Percentiles rank a stretch among this genome's conserved stretches.
phyloP scores from a whole-genome alignment of 2,329 filamentous ascomycete genomes.

The Leptographium radiaticola region DNA sequence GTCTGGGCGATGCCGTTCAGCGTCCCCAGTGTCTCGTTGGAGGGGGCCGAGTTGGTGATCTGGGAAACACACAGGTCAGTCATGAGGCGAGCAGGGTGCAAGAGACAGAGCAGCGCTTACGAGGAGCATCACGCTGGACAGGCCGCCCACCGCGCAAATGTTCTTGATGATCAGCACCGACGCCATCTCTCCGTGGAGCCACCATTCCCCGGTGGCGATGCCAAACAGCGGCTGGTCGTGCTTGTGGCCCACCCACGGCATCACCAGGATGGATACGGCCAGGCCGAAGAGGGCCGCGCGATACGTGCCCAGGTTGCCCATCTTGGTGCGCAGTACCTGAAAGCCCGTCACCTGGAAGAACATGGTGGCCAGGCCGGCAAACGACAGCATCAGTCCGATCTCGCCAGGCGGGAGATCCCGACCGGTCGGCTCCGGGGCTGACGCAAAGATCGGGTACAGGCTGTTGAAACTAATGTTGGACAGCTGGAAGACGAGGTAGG shows the following conservation, averaged over 20 bases:
- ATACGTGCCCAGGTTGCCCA: slow-evolving; percentile 82
- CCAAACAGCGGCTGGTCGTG: slow-evolving; percentile 43
- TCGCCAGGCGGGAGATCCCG: slow-evolving; percentile 62
- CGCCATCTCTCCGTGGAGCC: slow-evolving; percentile 73
- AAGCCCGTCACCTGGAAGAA: slow-evolving; percentile 82
- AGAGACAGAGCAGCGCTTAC: slow-evolving; percentile 29
- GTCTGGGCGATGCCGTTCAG: slow-evolving; percentile 92
- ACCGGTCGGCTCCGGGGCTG: slow-evolving; percentile 61
- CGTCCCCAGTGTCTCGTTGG: slow-evolving; percentile 72
- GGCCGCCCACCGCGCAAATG: slow-evolving; percentile 73
- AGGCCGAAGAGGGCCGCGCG: slow-evolving; percentile 66
- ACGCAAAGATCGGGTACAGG: slow-evolving; percentile 84
- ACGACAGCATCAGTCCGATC: slow-evolving; percentile 74
- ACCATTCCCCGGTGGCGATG: slow-evolving; percentile 47
- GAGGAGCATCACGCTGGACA: slow-evolving; percentile 79
- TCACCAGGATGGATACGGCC: slow-evolving; percentile 68
- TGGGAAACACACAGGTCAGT: slow-evolving; percentile 19
- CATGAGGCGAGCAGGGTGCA: neutral
- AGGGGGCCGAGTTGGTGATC: slow-evolving; percentile 90
- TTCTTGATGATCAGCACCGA: slow-evolving; percentile 76
- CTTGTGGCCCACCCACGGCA: slow-evolving; percentile 80
- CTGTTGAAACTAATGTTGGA: slow-evolving; percentile 93
- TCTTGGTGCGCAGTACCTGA: slow-evolving; percentile 58
- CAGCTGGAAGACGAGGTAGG: slow-evolving; percentile 87
- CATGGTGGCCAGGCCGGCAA: slow-evolving; percentile 76